Percentiles rank a stretch among this genome's conserved stretches.
These are phyloP conservation scores for Monosporascus sp. DNA, from an alignment of 2,329 filamentous ascomycete genomes.

Conservation along the genomic window DNA sequence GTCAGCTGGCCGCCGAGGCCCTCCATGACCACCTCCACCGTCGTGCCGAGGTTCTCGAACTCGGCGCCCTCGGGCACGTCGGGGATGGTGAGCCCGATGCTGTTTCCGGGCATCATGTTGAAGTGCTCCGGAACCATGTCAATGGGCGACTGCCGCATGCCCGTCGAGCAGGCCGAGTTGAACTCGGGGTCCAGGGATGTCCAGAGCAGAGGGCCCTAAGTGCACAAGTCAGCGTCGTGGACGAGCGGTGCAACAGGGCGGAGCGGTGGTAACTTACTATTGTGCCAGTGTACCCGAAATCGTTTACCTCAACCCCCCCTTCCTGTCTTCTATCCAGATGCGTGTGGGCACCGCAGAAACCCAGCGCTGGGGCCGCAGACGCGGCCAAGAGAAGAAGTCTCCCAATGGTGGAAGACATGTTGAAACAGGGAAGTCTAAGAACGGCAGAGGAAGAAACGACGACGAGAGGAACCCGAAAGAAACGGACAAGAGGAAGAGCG, in stretches of 20 bases:
- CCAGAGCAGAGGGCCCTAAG: constrained; percentile 29
- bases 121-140: constrained; percentile 38
- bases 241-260: background rate
- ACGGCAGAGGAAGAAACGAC: too few species aligned
- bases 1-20: constrained; percentile 33
- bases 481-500: too few species aligned
- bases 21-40: constrained; percentile 49
- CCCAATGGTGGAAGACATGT: constrained; percentile 13
- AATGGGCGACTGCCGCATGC: constrained; percentile 53
- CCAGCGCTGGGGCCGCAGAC: constrained; percentile 19
- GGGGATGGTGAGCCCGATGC: constrained; percentile 35
- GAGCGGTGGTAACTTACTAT: constrained; percentile 3
- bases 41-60: constrained; percentile 54
- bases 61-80: constrained; percentile 35
- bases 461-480: too few species aligned
- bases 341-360: constrained; percentile 25
- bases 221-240: background rate
- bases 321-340: constrained; percentile 23
- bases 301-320: constrained; percentile 25
- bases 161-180: constrained; percentile 45
- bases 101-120: constrained; percentile 22
- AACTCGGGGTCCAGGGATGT: constrained; percentile 26
- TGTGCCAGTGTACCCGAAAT: constrained; percentile 25
- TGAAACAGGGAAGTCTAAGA: background rate
- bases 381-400: constrained; percentile 18